phyloP scores from a whole-genome alignment of 2,329 filamentous ascomycete genomes.

The Chalara sp. region DNA sequence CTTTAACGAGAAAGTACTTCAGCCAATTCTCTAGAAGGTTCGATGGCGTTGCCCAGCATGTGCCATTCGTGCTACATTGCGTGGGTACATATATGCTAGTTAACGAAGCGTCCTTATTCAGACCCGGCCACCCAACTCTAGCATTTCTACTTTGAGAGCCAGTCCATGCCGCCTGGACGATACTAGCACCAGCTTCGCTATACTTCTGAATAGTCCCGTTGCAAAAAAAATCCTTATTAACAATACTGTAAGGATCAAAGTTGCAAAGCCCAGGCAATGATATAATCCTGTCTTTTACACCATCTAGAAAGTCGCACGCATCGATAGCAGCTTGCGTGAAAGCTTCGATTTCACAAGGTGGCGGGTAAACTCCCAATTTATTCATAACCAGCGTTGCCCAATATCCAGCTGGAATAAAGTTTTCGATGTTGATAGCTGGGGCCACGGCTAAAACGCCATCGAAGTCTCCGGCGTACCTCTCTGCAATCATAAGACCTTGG shows the following conservation, averaged over 20 bases:
- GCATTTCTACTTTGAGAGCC: slow-evolving; percentile 5
- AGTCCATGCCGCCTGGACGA: slow-evolving; percentile 4
- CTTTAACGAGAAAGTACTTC: slow-evolving; percentile 5
- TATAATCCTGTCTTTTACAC: slow-evolving; percentile 14
- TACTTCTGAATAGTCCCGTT: slow-evolving; percentile 4
- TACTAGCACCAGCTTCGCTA: slow-evolving; percentile 1
- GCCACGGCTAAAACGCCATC: slow-evolving; percentile 34
- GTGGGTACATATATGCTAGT: background rate
- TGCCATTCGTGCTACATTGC: slow-evolving; percentile 1
- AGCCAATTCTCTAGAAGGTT: slow-evolving; percentile 1
- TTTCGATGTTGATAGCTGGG: slow-evolving; percentile 28
- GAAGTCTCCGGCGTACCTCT: slow-evolving; percentile 30
- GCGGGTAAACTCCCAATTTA: slow-evolving; percentile 1
- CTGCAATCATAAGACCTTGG: slow-evolving; percentile 30
- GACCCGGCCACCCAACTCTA: slow-evolving; percentile 7
- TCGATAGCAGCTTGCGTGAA: slow-evolving; percentile 5
- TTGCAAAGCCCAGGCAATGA: slow-evolving; percentile 4
- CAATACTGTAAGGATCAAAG: slow-evolving; percentile 9
- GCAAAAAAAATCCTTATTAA: slow-evolving; percentile 8
- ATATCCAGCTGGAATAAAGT: slow-evolving; percentile 1
- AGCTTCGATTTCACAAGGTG: slow-evolving; percentile 8
- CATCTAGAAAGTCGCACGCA: slow-evolving; percentile 13
- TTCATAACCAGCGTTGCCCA: slow-evolving; percentile 15
- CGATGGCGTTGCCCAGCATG: background rate
- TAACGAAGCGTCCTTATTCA: background rate